Evolutionary conservation across 1,139 yeast genomes (phyloP).

Genomic region (Hanseniaspora sp.): DNA sequence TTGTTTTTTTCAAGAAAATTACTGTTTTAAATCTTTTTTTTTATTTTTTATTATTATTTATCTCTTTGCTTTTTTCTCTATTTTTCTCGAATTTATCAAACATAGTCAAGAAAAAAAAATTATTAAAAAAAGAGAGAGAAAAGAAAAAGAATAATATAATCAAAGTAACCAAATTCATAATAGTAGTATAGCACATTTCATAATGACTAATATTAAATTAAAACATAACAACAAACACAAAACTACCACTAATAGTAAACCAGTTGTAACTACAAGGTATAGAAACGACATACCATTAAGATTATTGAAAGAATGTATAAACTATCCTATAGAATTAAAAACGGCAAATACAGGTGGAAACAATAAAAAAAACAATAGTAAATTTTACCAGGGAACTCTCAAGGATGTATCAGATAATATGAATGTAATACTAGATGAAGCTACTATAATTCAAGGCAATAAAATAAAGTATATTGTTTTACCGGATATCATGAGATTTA

Average conservation of each 20-base stretch:
- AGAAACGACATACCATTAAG: slow-evolving; percentile 4
- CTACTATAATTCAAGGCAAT: background rate
- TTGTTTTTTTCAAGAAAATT: too few relatives aligned
- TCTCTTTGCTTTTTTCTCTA: too few relatives aligned
- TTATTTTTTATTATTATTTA: background rate
- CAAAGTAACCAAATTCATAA: too few relatives aligned
- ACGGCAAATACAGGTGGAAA: background rate
- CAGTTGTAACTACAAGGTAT: background rate
- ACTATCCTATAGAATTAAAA: slow-evolving; percentile 4
- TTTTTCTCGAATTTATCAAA: too few relatives aligned
- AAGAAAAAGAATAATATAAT: too few relatives aligned
- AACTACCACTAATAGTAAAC: background rate
- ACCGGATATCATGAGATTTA: slow-evolving; percentile 14
- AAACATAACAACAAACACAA: background rate
- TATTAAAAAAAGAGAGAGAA: too few relatives aligned
- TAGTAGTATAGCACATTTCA: too few relatives aligned
- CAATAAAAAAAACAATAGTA: background rate
- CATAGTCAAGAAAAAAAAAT: too few relatives aligned
- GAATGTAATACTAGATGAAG: background rate
- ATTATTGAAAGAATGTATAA: slow-evolving; percentile 8
- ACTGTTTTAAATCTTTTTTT: too few relatives aligned
- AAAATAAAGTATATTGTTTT: slow-evolving; percentile 9
- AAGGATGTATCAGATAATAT: background rate
- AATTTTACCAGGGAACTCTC: background rate
- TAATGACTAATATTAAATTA: background rate